Conservation (phyloP, 768 basidiomycete species). For the Leccinellum rugosiceps region DNA sequence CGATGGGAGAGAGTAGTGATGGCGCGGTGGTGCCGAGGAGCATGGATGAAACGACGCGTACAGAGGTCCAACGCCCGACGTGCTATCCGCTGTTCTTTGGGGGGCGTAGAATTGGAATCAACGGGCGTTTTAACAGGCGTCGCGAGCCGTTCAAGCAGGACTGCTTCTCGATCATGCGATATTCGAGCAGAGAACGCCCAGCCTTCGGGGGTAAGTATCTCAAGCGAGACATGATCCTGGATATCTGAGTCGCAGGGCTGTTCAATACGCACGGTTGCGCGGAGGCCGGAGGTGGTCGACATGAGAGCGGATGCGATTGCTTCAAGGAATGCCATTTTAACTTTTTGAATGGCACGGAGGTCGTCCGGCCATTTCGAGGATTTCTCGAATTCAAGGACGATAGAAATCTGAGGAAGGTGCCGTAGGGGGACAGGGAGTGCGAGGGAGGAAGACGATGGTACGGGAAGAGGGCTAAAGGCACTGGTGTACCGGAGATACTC, state of each 20-base stretch:
- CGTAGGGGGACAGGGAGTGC: conserved; percentile 57
- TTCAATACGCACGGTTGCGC: conserved; percentile 57
- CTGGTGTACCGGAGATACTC: conserved; percentile 80
- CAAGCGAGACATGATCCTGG: conserved; percentile 67
- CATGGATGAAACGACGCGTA: conserved; percentile 69
- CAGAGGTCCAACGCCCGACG: conserved; percentile 58
- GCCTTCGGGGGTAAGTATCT: conserved; percentile 75
- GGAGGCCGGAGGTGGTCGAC: conserved; percentile 46
- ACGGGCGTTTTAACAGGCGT: conserved; percentile 36
- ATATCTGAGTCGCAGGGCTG: conserved; percentile 51
- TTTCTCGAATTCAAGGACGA: conserved; percentile 87
- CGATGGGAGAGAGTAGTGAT: conserved; percentile 77
- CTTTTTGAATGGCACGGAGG: conserved; percentile 84
- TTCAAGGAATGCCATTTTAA: conserved; percentile 91
- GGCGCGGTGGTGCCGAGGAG: conserved; percentile 82
- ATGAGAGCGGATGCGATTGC: conserved; percentile 68
- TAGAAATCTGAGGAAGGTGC: conserved; percentile 65
- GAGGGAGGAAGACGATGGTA: conserved; percentile 51
- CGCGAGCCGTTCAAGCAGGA: conserved; percentile 69
- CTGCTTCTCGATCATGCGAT: conserved; percentile 84
- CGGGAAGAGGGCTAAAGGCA: conserved; percentile 74
- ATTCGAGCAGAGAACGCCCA: conserved; percentile 85
- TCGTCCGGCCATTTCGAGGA: conserved; percentile 96
- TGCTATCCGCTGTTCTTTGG: conserved; percentile 52
- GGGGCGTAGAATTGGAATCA: conserved; percentile 6